These are phyloP conservation scores for Paulownia fortunei DNA, from an alignment of 257 asterid genomes.

Conservation along the genomic window DNA sequence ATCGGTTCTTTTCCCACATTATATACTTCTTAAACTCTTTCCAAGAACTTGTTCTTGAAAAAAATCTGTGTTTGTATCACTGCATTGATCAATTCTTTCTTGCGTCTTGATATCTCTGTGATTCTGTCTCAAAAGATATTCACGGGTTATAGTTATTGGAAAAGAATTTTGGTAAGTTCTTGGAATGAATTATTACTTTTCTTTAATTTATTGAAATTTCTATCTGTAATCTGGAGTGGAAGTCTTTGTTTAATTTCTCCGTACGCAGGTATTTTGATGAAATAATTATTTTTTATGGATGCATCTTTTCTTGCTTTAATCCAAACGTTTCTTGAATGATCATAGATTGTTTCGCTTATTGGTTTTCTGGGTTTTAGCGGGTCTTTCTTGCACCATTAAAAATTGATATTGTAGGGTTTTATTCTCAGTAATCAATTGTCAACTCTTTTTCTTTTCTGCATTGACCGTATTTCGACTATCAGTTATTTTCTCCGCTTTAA, in stretches of 20 bases:
- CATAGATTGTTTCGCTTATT: neutral
- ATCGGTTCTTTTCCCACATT: constrained; percentile 14
- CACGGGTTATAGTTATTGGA: neutral
- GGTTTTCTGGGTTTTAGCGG: constrained; percentile 25
- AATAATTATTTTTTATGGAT: neutral
- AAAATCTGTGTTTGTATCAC: neutral
- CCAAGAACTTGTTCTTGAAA: neutral
- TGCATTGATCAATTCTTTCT: constrained; percentile 24
- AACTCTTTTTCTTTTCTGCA: constrained; percentile 4
- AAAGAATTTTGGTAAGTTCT: constrained; percentile 20
- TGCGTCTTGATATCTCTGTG: constrained; percentile 6
- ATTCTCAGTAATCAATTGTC: constrained; percentile 21
- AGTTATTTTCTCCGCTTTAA: constrained; percentile 2
- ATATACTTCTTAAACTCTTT: constrained; percentile 1
- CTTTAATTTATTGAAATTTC: neutral
- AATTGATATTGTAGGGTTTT: constrained; percentile 23
- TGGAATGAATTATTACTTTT: neutral
- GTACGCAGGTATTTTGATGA: constrained; percentile 1
- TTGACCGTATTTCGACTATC: constrained; percentile 25
- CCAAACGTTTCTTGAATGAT: constrained; percentile 1
- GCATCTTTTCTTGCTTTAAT: neutral
- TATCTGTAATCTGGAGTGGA: neutral
- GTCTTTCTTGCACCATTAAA: constrained; percentile 9
- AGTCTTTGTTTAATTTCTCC: neutral
- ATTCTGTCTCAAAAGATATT: neutral